Evolutionary conservation across 495 filamentous ascomycete species (phyloP).

Genomic region (Hypoxylon fragiforme): DNA sequence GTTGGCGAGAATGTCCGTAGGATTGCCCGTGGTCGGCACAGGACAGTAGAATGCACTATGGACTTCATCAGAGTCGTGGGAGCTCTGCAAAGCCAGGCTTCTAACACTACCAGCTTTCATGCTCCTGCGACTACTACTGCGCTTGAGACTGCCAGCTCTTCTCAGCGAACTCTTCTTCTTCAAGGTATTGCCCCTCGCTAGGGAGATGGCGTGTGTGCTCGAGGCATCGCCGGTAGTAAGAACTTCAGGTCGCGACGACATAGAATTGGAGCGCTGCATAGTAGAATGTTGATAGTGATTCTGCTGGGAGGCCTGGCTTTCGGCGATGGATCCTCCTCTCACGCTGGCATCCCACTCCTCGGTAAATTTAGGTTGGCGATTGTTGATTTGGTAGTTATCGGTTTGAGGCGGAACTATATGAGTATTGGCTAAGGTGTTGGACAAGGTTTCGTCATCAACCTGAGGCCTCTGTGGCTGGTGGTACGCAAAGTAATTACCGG

Average conservation of each 20-base stretch:
- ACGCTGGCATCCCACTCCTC: constrained; percentile 75
- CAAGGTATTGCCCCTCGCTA: constrained; percentile 76
- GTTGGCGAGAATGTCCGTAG: constrained; percentile 86
- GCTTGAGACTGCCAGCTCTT: constrained; percentile 71
- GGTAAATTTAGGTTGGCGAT: constrained; percentile 53
- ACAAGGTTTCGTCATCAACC: constrained; percentile 43
- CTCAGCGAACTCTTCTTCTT: constrained; percentile 83
- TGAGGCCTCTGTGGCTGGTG: constrained; percentile 29
- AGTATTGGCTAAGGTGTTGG: constrained; percentile 49
- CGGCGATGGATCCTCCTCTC: constrained; percentile 64
- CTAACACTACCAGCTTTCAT: constrained; percentile 81
- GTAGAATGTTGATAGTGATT: constrained; percentile 30
- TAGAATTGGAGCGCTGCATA: constrained; percentile 53
- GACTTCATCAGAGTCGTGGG: constrained; percentile 65
- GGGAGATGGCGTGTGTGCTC: constrained; percentile 40
- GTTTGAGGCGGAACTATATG: constrained; percentile 39
- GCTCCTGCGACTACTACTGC: constrained; percentile 74
- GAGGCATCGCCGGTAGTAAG: constrained; percentile 48
- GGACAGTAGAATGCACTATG: constrained; percentile 88
- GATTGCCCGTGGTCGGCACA: constrained; percentile 81
- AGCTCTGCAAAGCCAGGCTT: constrained; percentile 67
- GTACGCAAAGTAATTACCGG: constrained; percentile 30
- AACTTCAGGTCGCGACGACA: constrained; percentile 51
- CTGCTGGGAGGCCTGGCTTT: constrained; percentile 38
- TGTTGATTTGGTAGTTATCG: constrained; percentile 22